phyloP scores from a whole-genome alignment of 2,329 filamentous ascomycete species.

The Trichoderma polysporum region DNA sequence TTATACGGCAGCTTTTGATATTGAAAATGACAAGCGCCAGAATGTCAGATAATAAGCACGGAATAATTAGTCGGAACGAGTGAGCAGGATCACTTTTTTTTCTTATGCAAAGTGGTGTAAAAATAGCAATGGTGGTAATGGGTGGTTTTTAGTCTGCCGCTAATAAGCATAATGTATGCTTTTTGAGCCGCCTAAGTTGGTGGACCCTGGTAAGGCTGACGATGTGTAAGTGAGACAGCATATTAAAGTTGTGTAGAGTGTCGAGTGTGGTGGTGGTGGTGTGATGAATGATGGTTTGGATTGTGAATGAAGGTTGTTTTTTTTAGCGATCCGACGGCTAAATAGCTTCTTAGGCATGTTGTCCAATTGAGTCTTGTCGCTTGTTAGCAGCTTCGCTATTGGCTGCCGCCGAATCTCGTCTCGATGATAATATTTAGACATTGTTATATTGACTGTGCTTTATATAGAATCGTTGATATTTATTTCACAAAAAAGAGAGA shows the following conservation, averaged over 20 bases:
- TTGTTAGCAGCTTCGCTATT: background rate
- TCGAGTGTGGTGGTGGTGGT: background rate
- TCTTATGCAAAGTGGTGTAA: background rate
- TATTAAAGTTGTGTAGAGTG: background rate
- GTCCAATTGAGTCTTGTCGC: background rate
- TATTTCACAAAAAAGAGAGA: too few relatives aligned
- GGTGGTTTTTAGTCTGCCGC: background rate
- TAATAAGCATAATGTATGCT: background rate
- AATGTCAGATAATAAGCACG: background rate
- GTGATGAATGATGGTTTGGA: background rate
- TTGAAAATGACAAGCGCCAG: background rate
- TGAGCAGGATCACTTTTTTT: background rate
- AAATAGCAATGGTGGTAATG: background rate
- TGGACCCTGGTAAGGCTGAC: background rate
- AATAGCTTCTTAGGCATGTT: background rate
- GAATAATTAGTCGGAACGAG: background rate
- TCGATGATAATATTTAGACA: too few relatives aligned
- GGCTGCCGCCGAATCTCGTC: background rate
- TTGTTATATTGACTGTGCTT: too few relatives aligned
- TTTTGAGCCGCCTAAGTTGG: background rate
- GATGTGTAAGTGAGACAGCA: background rate
- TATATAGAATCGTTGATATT: too few relatives aligned
- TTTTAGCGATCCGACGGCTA: background rate
- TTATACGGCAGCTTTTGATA: background rate
- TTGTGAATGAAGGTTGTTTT: background rate